phyloP scores from a whole-genome alignment of 345 rosid species.

The Excoecaria cochinchinensis region DNA sequence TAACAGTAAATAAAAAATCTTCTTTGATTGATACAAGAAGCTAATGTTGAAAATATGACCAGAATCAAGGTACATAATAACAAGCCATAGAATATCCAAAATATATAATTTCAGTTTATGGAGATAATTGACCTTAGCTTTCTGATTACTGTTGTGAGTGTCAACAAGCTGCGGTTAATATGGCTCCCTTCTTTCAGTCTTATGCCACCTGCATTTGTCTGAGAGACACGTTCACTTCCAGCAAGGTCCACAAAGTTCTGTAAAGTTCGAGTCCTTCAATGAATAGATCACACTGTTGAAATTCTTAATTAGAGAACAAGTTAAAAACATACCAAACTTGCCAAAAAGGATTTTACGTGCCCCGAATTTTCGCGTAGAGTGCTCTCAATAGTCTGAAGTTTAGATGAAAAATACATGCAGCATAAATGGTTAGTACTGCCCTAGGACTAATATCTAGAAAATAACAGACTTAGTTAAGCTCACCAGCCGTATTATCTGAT shows the following conservation, averaged over 20 bases:
- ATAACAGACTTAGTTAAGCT: conserved; percentile 16
- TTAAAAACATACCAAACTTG: conserved; percentile 70
- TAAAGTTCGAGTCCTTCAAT: conserved; percentile 20
- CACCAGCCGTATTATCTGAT: conserved; percentile 96
- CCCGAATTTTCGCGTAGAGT: conserved; percentile 75
- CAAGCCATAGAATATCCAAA: conserved; percentile 4
- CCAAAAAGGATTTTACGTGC: conserved; percentile 71
- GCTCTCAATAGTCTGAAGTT: conserved; percentile 77
- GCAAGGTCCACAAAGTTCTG: conserved; percentile 99
- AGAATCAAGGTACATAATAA: neutral
- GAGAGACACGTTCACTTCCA: conserved; percentile 92
- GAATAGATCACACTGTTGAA: conserved; percentile 1
- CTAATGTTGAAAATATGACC: neutral
- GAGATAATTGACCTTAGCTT: conserved; percentile 75
- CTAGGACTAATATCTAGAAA: neutral
- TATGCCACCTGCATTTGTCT: conserved; percentile 78
- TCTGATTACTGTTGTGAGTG: conserved; percentile 89
- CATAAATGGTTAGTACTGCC: conserved; percentile 21
- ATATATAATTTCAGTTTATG: conserved; percentile 1
- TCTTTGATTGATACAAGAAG: neutral
- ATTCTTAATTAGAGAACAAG: conserved; percentile 16
- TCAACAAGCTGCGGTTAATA: conserved; percentile 90
- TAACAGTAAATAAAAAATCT: neutral
- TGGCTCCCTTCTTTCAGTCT: conserved; percentile 95
- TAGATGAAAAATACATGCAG: conserved; percentile 22